Base-by-base conservation (phyloP, 768 basidiomycete genomes). In the Leccinum broughii region DNA sequence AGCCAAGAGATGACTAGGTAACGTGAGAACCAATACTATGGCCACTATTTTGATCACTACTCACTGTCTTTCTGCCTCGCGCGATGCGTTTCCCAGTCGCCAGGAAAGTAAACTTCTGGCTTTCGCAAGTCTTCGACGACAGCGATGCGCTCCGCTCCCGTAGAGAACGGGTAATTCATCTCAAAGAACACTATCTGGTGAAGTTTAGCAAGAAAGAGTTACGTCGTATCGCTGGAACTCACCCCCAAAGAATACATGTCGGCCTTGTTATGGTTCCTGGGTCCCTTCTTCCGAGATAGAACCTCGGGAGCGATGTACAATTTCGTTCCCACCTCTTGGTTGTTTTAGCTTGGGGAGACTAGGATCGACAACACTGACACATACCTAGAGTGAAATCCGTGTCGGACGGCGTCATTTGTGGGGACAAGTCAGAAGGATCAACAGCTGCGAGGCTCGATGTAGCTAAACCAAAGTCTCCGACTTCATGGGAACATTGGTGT, bases 181-280 rank as follows among this genome's bases (percentile, higher is more conserved):
- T 98, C 95, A 68, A 98, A 97, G 75, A 97, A 97, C 14, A 97
- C 95, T 64, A 98, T 87, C 92, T 95, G 62, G 22, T 26, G 37
- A 60, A 41, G 28, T 49, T 61, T 11, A 4, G 48, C 57, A 20
- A 41, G n/a, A 10, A 22, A 44, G 6, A 26, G 22, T 49, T 15
- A 57, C 17, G 13, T 15, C 22, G 11, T 22, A 22, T 22, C 22
- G n/a, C n/a, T n/a, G n/a, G 53, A 34, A 78, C 87, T 55, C 70
- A 93, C 93, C 24, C 95, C 95, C 10, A 96, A 83, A 72, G 93
- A 94, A 70, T 95, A 98, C 83, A 98, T 88, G 67, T 98, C 95
- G 0, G 93, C 95, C 68, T 95, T 96, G 37, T 80, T 85, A 64
- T 93, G 92, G 68, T 92, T 89, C 54, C 86, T 80, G n/a, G 86